A percentile compares a stretch with the other conserved stretches of the same genome.
Conservation (phyloP, 805 yeast species). For the Monosporozyma siamensis region DNA sequence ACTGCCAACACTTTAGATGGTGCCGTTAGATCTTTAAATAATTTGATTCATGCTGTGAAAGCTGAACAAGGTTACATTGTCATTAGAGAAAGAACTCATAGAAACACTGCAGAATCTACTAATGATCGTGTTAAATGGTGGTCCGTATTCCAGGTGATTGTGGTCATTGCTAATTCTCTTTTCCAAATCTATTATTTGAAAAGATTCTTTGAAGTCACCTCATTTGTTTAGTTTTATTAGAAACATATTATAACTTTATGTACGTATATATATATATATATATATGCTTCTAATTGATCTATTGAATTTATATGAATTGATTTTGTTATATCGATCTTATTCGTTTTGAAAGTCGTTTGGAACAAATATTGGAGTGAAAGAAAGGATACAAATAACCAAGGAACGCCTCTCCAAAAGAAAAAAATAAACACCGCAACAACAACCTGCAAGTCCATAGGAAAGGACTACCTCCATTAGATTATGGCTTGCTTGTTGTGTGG, state of each 20-base stretch:
- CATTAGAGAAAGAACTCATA: constrained; percentile 92
- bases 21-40: constrained; percentile 66
- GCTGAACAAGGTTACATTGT: constrained; percentile 88
- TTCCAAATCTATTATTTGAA: constrained; percentile 92
- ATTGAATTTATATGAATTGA: too few relatives aligned
- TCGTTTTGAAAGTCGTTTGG: too few relatives aligned
- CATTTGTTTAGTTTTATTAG: constrained; percentile 44
- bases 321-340: too few relatives aligned
- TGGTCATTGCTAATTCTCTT: constrained; percentile 76
- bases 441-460: too few relatives aligned
- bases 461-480: too few relatives aligned
- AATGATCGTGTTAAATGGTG: constrained; percentile 96
- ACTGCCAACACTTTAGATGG: constrained; percentile 72
- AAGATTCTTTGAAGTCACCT: constrained; percentile 90
- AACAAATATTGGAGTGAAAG: too few relatives aligned
- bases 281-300: too few relatives aligned
- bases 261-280: neutral
- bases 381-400: too few relatives aligned
- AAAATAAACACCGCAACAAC: too few relatives aligned
- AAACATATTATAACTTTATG: neutral
- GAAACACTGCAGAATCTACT: constrained; percentile 97
- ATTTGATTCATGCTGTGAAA: constrained; percentile 74
- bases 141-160: constrained; percentile 83
- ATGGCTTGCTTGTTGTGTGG: too few relatives aligned
- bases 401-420: too few relatives aligned